Conservation (phyloP, 2,329 filamentous ascomycete species). For the Aspergillus sp. region DNA sequence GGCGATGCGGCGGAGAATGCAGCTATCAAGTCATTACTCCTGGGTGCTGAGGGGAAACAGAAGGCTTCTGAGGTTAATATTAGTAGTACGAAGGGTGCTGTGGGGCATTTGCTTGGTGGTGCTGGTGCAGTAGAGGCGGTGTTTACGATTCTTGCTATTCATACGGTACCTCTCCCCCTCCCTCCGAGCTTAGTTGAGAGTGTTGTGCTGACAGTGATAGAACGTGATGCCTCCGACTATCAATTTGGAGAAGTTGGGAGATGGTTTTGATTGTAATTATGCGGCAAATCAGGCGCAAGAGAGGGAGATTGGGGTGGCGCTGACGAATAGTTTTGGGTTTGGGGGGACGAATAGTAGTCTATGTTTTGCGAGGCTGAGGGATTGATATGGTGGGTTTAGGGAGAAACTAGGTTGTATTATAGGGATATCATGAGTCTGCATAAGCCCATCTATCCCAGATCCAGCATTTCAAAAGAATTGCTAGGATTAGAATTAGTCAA, state of each 20-base stretch:
- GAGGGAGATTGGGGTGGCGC: conserved; percentile 61
- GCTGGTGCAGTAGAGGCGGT: conserved; percentile 86
- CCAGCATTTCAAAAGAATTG: too few species aligned
- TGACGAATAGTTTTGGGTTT: conserved; percentile 97
- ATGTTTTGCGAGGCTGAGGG: conserved; percentile 51
- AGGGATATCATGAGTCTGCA: neutral
- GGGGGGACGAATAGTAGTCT: conserved; percentile 91
- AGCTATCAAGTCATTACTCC: conserved; percentile 71
- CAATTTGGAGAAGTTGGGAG: conserved; percentile 64
- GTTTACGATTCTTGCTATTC: conserved; percentile 72
- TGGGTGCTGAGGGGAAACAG: conserved; percentile 61
- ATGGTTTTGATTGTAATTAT: conserved; percentile 75
- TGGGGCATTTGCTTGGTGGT: conserved; percentile 86
- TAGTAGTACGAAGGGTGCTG: conserved; percentile 88
- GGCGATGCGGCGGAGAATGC: conserved; percentile 83
- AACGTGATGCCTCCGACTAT: conserved; percentile 76
- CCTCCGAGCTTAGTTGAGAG: neutral
- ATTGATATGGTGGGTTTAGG: neutral
- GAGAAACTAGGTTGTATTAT: neutral
- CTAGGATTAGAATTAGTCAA: neutral
- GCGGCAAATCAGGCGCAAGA: conserved; percentile 66
- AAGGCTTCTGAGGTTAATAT: conserved; percentile 64
- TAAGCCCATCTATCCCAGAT: neutral
- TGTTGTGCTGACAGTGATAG: conserved; percentile 38
- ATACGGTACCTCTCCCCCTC: conserved; percentile 54